Evolutionary conservation across 2,329 filamentous ascomycete species (phyloP).

Genomic region (Daldinia eschscholtzii): DNA sequence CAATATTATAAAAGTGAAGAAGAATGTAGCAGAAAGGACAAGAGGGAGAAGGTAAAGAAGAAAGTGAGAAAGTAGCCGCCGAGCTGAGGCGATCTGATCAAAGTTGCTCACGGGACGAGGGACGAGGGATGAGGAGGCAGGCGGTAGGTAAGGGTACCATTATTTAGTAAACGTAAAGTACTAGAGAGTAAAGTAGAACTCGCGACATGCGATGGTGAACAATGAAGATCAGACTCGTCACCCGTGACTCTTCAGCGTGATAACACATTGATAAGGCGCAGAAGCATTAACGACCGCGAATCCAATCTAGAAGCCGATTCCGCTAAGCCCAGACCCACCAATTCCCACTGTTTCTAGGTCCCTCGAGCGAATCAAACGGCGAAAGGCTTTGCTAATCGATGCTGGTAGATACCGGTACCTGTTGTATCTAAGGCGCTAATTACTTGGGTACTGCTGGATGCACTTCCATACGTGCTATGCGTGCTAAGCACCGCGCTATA

Average conservation of each 20-base stretch:
- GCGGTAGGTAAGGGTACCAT: slow-evolving; percentile 37
- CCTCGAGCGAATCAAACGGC: slow-evolving; percentile 24
- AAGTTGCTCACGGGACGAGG: slow-evolving; percentile 44
- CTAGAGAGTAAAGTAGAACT: slow-evolving; percentile 27
- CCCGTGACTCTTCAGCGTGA: slow-evolving; percentile 50
- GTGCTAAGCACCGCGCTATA: background rate
- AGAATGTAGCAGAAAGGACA: slow-evolving; percentile 36
- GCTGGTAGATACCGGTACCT: slow-evolving; percentile 19
- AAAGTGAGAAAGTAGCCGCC: slow-evolving; percentile 12
- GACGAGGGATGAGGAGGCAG: background rate
- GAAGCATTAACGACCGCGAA: slow-evolving; percentile 30
- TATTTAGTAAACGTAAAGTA: slow-evolving; percentile 23
- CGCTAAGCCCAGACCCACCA: slow-evolving; percentile 38
- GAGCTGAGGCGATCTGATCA: slow-evolving; percentile 43
- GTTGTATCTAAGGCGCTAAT: slow-evolving; percentile 13
- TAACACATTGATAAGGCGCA: slow-evolving; percentile 47
- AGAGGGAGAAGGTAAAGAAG: slow-evolving; percentile 17
- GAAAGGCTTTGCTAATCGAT: slow-evolving; percentile 9
- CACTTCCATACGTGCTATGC: background rate
- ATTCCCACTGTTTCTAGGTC: slow-evolving; percentile 7
- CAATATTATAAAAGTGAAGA: slow-evolving; percentile 23
- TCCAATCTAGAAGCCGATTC: slow-evolving; percentile 47
- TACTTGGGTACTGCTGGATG: slow-evolving; percentile 4
- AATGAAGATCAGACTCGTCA: slow-evolving; percentile 48
- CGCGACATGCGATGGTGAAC: slow-evolving; percentile 44